Base-by-base conservation (phyloP, 2,329 filamentous ascomycete species). In the Aotearoamyces nothofagi region DNA sequence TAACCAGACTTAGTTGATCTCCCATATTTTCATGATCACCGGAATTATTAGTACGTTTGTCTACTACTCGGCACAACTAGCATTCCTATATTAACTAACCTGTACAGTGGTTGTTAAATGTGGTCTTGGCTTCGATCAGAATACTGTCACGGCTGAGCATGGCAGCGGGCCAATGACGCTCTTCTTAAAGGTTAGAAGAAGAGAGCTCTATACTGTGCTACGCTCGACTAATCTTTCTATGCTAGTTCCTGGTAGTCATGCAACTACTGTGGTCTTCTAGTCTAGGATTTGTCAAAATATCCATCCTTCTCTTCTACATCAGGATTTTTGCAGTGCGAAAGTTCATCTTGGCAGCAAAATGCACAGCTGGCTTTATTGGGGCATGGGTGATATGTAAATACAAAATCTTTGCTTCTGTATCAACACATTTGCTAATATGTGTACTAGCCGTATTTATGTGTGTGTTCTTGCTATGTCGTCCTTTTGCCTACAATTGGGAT, bases 381-480 rank as follows among this genome's bases (percentile, higher is more conserved):
- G n/a, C n/a, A n/a, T n/a, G n/a, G n/a, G n/a, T n/a, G n/a, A n/a
- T n/a, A n/a, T n/a, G n/a, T n/a, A n/a, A n/a, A n/a, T n/a, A n/a
- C n/a, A n/a, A n/a, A n/a, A n/a, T n/a, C n/a, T n/a, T n/a, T n/a
- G n/a, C n/a, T n/a, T n/a, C n/a, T n/a, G n/a, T n/a, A n/a, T n/a
- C n/a, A n/a, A n/a, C n/a, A n/a, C n/a, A n/a, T n/a, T n/a, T n/a
- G n/a, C n/a, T n/a, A n/a, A n/a, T n/a, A n/a, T n/a, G 19, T 22
- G 19, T 22, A 22, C n/a, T n/a, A 22, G 19, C n/a, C 19, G 19
- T 22, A 8, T 8, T 22, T 22, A 26, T 17, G 31, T 17, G 14
- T 29, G 40, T 15, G 1, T 40, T 50, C 30, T 30, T 45, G 4
- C 40, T 46, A 26, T 51, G 44, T 30, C 38, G 34, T 2, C 42